These are phyloP conservation scores for Endoconidiophora laricicola DNA, from an alignment of 2,329 filamentous ascomycete species.

Conservation along the genomic window DNA sequence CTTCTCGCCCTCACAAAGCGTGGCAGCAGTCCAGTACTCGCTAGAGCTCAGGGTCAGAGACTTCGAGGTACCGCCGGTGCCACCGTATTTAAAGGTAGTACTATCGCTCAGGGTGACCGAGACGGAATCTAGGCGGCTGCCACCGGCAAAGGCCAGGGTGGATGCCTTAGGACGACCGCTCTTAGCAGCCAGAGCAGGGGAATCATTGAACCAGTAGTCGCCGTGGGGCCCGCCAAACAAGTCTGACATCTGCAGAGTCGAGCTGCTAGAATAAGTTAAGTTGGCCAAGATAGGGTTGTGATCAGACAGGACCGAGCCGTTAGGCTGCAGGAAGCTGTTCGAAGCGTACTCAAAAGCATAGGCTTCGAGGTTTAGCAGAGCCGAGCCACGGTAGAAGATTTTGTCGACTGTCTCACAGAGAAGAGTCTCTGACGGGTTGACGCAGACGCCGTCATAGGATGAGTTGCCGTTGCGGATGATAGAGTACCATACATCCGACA, in stretches of 20 bases:
- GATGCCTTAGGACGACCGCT: constrained; percentile 21
- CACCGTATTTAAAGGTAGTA: constrained; percentile 33
- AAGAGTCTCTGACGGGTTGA: constrained; percentile 37
- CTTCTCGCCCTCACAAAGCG: constrained; percentile 33
- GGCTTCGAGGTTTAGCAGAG: constrained; percentile 29
- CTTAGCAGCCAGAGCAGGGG: constrained; percentile 22
- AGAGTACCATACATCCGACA: constrained; percentile 45
- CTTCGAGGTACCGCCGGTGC: constrained; percentile 29
- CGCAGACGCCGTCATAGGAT: constrained; percentile 30
- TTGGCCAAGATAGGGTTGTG: constrained; percentile 48
- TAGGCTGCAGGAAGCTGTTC: constrained; percentile 36
- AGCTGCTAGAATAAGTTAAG: constrained; percentile 28
- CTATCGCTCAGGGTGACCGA: constrained; percentile 31
- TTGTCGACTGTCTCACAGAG: constrained; percentile 53
- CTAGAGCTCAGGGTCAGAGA: constrained; percentile 27
- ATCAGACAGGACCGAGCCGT: constrained; percentile 42
- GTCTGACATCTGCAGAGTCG: constrained; percentile 26
- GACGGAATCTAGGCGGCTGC: constrained; percentile 32
- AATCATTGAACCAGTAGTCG: constrained; percentile 36
- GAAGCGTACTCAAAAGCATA: constrained; percentile 38
- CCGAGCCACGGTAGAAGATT: constrained; percentile 39
- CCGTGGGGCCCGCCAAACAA: constrained; percentile 33
- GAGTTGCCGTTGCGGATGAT: constrained; percentile 33
- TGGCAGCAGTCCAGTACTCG: constrained; percentile 33
- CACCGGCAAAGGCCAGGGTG: constrained; percentile 30